Percentiles rank a stretch among this genome's conserved stretches.
These are phyloP conservation scores for Vicia sativa DNA, from an alignment of 306 rosid species.

Conservation along the genomic window DNA sequence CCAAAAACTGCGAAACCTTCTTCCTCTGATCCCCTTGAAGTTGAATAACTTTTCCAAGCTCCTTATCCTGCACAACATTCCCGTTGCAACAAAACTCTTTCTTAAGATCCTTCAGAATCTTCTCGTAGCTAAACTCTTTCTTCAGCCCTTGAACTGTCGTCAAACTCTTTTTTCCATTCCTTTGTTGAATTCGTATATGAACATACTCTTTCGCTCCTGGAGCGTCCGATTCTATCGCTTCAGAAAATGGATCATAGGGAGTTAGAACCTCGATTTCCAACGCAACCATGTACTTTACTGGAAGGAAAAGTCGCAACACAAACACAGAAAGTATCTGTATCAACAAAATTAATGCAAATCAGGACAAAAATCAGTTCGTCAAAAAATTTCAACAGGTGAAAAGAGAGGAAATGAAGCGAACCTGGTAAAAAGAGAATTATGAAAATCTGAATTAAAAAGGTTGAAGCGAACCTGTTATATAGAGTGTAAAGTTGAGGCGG, in stretches of 20 bases:
- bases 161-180: slow-evolving; percentile 85
- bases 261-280: slow-evolving; percentile 55
- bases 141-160: slow-evolving; percentile 90
- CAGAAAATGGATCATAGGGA: slow-evolving; percentile 77
- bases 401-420: no score
- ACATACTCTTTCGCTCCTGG: slow-evolving; percentile 75
- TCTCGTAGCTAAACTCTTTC: slow-evolving; percentile 74
- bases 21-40: slow-evolving; percentile 95
- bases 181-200: slow-evolving; percentile 82
- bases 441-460: no score
- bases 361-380: no score
- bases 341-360: no score
- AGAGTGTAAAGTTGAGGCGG: slow-evolving; percentile 26
- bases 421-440: no score
- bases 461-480: no score
- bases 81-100: slow-evolving; percentile 92
- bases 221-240: slow-evolving; percentile 71
- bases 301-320: no score
- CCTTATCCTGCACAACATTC: slow-evolving; percentile 91
- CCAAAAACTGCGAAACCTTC: slow-evolving; percentile 71
- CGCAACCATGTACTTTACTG: slow-evolving; percentile 79
- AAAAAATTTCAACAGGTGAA: no score
- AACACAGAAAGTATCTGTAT: no score
- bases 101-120: slow-evolving; percentile 82
- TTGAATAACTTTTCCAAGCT: slow-evolving; percentile 79